Conservation (phyloP, 192 early-diverging fungal genomes). For the Lunasporangiospora selenospora region DNA sequence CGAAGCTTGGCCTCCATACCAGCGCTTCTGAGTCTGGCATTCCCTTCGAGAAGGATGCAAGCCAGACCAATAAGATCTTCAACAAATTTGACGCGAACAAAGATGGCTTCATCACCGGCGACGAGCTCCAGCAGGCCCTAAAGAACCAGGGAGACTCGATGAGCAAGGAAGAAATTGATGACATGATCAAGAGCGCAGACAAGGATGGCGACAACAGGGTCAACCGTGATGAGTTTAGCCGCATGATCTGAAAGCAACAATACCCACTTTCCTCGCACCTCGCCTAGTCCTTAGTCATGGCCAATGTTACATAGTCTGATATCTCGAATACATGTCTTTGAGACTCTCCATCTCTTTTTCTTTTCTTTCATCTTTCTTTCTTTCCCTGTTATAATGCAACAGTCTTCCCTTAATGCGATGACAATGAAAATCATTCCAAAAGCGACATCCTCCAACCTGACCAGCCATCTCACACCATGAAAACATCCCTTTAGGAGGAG, state of each 20-base stretch:
- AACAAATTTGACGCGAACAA: slow-evolving; percentile 61
- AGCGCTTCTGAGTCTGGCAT: background rate
- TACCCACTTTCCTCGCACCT: too few relatives aligned
- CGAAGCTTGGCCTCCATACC: slow-evolving; percentile 8
- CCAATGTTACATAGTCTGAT: too few relatives aligned
- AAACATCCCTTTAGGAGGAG: too few relatives aligned
- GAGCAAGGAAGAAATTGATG: slow-evolving; percentile 73
- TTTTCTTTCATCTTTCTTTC: too few relatives aligned
- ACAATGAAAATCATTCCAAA: too few relatives aligned
- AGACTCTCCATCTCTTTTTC: too few relatives aligned
- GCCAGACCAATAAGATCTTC: slow-evolving; percentile 40
- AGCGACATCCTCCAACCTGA: too few relatives aligned
- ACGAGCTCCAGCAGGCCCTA: slow-evolving; percentile 55
- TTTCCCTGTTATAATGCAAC: too few relatives aligned
- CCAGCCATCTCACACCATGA: too few relatives aligned
- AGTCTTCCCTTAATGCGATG: too few relatives aligned
- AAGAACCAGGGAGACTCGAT: slow-evolving; percentile 67
- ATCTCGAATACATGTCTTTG: too few relatives aligned
- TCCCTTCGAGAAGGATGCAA: slow-evolving; percentile 12
- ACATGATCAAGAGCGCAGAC: slow-evolving; percentile 85
- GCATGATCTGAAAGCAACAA: slow-evolving; percentile 53
- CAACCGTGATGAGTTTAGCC: slow-evolving; percentile 62
- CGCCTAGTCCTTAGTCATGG: too few relatives aligned
- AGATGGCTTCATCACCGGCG: slow-evolving; percentile 54
- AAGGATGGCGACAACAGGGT: slow-evolving; percentile 70